Percentiles rank a stretch among this genome's conserved stretches.
phyloP scores from a whole-genome alignment of 768 basidiomycete genomes.

The Termitomyces titanicus region DNA sequence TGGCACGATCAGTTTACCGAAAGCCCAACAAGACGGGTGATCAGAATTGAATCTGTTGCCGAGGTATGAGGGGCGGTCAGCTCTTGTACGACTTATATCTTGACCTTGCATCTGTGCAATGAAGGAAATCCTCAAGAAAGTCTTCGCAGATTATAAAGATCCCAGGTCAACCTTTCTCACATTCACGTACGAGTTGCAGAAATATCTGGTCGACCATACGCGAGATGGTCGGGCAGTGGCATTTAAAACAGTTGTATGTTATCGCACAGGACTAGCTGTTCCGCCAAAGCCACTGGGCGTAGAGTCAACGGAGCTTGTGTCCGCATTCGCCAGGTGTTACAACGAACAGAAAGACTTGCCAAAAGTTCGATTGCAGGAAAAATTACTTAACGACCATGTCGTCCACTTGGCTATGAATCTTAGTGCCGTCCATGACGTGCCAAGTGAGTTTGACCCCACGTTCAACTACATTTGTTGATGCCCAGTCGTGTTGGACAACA shows the following conservation, averaged over 20 bases:
- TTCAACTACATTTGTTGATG: not conserved
- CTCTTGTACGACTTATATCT: not conserved
- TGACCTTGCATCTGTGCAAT: not conserved
- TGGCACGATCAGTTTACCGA: constrained; percentile 65
- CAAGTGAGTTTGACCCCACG: constrained; percentile 39
- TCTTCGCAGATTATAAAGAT: constrained; percentile 17
- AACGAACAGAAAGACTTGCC: constrained; percentile 17
- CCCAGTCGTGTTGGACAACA: not conserved
- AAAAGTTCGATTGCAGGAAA: constrained; percentile 53
- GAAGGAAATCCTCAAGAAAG: constrained; percentile 29
- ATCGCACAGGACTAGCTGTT: constrained; percentile 71
- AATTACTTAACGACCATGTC: constrained; percentile 63
- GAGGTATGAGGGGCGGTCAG: constrained; percentile 43
- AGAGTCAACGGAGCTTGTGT: constrained; percentile 23
- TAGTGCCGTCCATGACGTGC: constrained; percentile 50
- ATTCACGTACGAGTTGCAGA: constrained; percentile 33
- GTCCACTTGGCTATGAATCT: constrained; percentile 53
- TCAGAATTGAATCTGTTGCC: constrained; percentile 68
- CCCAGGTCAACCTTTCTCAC: constrained; percentile 17
- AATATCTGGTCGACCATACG: constrained; percentile 34
- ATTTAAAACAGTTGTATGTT: constrained; percentile 77
- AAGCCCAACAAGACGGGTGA: constrained; percentile 54
- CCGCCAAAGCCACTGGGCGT: constrained; percentile 18
- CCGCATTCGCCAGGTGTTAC: constrained; percentile 31
- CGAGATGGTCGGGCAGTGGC: constrained; percentile 49